Conservation (phyloP, 345 rosid genomes). For the Garcia nutans region DNA sequence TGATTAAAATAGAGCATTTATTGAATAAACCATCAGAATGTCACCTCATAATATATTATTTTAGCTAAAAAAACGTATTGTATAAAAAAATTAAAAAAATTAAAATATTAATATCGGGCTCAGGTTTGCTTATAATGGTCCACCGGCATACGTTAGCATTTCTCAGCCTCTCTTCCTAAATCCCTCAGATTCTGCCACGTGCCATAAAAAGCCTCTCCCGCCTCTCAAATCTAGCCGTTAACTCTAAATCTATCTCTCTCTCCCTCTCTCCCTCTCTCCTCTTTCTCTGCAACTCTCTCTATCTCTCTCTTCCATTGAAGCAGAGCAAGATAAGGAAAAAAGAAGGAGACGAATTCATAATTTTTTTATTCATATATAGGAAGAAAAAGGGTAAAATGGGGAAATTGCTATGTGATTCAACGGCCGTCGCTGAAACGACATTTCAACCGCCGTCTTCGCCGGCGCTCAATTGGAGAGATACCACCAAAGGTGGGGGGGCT, state of each 20-base stretch:
- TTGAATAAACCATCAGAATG: too few species aligned
- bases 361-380: not conserved
- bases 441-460: constrained; percentile 67
- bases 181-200: constrained; percentile 44
- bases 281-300: constrained; percentile 12
- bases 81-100: too few species aligned
- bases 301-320: constrained; percentile 23
- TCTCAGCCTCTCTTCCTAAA: constrained; percentile 12
- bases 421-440: constrained; percentile 57
- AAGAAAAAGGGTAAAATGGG: constrained; percentile 48
- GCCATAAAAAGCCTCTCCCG: constrained; percentile 45
- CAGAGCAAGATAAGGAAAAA: constrained; percentile 7
- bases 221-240: constrained; percentile 60
- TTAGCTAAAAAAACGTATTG: too few species aligned
- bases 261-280: constrained; percentile 25
- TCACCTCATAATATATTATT: too few species aligned
- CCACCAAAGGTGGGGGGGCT: constrained; percentile 25
- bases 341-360: not conserved
- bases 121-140: constrained; percentile 16
- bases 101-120: not conserved
- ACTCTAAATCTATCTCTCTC: constrained; percentile 28
- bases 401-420: constrained; percentile 72
- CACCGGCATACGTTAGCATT: constrained; percentile 34
- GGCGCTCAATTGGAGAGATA: constrained; percentile 56
- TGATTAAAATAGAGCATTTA: too few species aligned